These are phyloP conservation scores for Lipomyces starkeyi DNA, from an alignment of 805 yeast genomes.

Conservation along the genomic window DNA sequence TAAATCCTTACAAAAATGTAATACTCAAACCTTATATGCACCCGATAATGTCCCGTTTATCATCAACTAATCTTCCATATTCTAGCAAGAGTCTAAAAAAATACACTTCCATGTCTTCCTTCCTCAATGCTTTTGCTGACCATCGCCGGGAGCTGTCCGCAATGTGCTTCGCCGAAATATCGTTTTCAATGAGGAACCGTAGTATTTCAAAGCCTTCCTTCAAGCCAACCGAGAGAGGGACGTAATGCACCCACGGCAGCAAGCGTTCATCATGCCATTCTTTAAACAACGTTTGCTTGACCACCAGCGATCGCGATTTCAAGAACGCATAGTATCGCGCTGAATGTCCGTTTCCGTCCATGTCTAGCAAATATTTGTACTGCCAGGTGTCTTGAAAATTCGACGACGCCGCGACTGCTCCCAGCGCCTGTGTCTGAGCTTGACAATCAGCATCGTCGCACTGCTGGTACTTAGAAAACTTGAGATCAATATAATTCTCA, in stretches of 20 bases:
- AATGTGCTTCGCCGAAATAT: constrained; percentile 28
- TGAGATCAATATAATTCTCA: constrained; percentile 15
- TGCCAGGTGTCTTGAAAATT: constrained; percentile 31
- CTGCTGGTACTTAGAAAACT: constrained; percentile 25
- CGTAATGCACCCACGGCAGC: constrained; percentile 40
- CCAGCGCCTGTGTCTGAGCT: constrained; percentile 22
- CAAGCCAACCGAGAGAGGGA: constrained; percentile 37
- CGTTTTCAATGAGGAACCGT: constrained; percentile 31
- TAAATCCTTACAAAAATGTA: not conserved
- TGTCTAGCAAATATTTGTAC: constrained; percentile 37
- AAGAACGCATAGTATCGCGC: constrained; percentile 38
- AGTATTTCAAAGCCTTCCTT: constrained; percentile 36
- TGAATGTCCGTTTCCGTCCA: constrained; percentile 40
- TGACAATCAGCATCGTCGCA: constrained; percentile 34
- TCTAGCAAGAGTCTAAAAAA: constrained; percentile 39
- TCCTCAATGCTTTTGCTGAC: constrained; percentile 33
- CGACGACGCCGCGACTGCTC: constrained; percentile 20
- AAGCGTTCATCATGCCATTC: constrained; percentile 42
- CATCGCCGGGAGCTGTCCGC: constrained; percentile 35
- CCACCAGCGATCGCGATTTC: constrained; percentile 32
- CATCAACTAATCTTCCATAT: constrained; percentile 40
- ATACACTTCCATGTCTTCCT: constrained; percentile 39
- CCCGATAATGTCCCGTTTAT: constrained; percentile 37
- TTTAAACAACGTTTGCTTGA: constrained; percentile 38
- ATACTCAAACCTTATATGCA: constrained; percentile 22